A percentile compares a stretch with the other conserved stretches of the same genome.
Evolutionary conservation across 768 basidiomycete genomes (phyloP).

Genomic region (Termitomyces sp.): DNA sequence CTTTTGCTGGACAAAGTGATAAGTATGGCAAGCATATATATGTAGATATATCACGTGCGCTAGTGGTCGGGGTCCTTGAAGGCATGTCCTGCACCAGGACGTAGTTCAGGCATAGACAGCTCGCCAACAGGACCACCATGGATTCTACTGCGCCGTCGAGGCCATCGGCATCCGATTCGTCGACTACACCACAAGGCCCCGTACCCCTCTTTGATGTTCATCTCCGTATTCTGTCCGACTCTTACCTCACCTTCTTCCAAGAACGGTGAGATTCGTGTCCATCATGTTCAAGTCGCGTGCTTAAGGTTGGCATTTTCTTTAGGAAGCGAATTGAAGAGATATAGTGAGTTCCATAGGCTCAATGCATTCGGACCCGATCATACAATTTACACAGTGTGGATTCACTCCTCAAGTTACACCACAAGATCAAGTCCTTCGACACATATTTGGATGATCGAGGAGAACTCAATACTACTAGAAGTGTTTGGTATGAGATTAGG

Average conservation of each 20-base stretch:
- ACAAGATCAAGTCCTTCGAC: slow-evolving; percentile 67
- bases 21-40: too few relatives aligned
- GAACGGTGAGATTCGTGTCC: slow-evolving; percentile 52
- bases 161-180: slow-evolving; percentile 32
- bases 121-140: slow-evolving; percentile 15
- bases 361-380: neutral
- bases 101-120: slow-evolving; percentile 5
- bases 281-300: slow-evolving; percentile 10
- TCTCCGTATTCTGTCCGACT: slow-evolving; percentile 63
- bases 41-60: slow-evolving; percentile 2
- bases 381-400: slow-evolving; percentile 49
- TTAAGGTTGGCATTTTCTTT: slow-evolving; percentile 16
- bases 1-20: too few relatives aligned
- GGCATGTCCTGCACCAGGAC: slow-evolving; percentile 1
- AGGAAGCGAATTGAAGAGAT: slow-evolving; percentile 82
- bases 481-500: slow-evolving; percentile 78
- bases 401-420: slow-evolving; percentile 66
- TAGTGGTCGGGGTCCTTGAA: slow-evolving; percentile 9
- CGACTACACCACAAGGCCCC: slow-evolving; percentile 40
- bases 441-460: slow-evolving; percentile 65
- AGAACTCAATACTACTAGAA: slow-evolving; percentile 57
- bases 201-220: slow-evolving; percentile 69
- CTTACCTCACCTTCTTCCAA: slow-evolving; percentile 79
- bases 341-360: slow-evolving; percentile 49
- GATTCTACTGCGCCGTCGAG: slow-evolving; percentile 32